Conservation (phyloP, 2,329 filamentous ascomycete species). For the Hypoxylon sp. region DNA sequence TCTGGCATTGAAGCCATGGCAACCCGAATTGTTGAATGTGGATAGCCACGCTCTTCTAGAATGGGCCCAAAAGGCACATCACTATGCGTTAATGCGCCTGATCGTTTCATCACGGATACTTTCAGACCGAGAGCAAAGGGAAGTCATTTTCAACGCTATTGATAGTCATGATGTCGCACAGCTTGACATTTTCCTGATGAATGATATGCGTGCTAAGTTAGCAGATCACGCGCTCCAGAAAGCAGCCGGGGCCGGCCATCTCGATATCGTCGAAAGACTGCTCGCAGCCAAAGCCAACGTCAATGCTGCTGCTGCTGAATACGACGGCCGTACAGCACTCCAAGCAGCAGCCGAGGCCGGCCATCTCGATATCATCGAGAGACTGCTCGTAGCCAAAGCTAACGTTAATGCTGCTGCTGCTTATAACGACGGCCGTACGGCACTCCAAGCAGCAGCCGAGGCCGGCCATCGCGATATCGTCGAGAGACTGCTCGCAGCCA, state of each 20-base stretch:
- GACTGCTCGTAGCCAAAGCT: background rate
- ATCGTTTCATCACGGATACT: background rate
- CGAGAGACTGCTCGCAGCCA: background rate
- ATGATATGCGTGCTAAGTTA: background rate
- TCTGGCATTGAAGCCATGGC: background rate
- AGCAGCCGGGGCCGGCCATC: background rate
- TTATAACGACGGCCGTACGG: background rate
- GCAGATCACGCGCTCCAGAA: background rate
- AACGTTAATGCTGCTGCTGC: background rate
- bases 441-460: background rate
- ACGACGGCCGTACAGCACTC: background rate
- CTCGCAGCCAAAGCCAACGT: background rate
- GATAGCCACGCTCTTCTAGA: background rate
- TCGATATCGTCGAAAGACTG: background rate
- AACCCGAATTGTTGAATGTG: background rate
- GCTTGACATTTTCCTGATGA: background rate
- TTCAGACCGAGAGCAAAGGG: background rate
- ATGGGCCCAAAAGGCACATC: background rate
- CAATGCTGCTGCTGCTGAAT: background rate
- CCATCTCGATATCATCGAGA: background rate
- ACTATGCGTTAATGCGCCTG: background rate
- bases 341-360: background rate
- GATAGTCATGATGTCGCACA: background rate
- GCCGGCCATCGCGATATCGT: background rate
- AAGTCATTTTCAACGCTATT: background rate